Evolutionary conservation across 352 stramenopile genomes (phyloP).

Genomic region (Phytophthora capsici): DNA sequence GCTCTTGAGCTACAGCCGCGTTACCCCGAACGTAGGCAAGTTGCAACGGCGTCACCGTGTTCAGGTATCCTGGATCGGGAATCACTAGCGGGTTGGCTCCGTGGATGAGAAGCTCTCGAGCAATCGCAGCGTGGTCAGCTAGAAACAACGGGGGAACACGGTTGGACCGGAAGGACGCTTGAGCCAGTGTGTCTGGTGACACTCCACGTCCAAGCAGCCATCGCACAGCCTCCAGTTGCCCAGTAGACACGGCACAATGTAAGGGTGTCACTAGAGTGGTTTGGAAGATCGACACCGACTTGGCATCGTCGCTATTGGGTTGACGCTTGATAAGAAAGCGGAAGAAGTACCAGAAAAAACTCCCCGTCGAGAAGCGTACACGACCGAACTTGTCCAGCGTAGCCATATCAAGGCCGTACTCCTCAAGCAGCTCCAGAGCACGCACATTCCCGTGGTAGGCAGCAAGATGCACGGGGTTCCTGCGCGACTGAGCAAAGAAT

Average conservation of each 20-base stretch:
- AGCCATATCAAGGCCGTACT: slow-evolving; percentile 53
- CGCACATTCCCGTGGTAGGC: slow-evolving; percentile 61
- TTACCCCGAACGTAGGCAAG: slow-evolving; percentile 72
- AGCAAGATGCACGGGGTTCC: slow-evolving; percentile 76
- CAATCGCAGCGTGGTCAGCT: slow-evolving; percentile 59
- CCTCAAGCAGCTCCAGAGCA: slow-evolving; percentile 59
- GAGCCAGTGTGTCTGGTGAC: slow-evolving; percentile 35
- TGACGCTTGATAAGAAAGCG: slow-evolving; percentile 48
- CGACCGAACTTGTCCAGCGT: slow-evolving; percentile 70
- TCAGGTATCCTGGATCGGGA: slow-evolving; percentile 70
- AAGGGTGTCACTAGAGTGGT: slow-evolving; percentile 27
- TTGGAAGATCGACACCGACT: slow-evolving; percentile 65
- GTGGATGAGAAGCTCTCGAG: slow-evolving; percentile 54
- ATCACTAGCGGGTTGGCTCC: slow-evolving; percentile 65
- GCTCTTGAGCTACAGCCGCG: slow-evolving; percentile 62
- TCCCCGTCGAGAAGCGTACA: slow-evolving; percentile 66
- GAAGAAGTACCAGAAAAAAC: slow-evolving; percentile 75
- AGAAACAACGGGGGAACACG: slow-evolving; percentile 72
- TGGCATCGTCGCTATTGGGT: slow-evolving; percentile 6
- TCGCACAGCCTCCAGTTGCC: slow-evolving; percentile 42
- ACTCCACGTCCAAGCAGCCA: slow-evolving; percentile 63
- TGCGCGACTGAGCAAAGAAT: slow-evolving; percentile 59
- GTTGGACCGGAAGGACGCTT: slow-evolving; percentile 63
- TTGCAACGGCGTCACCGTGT: slow-evolving; percentile 73
- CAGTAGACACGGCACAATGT: slow-evolving; percentile 44